Percentiles rank a stretch among this genome's conserved stretches.
Evolutionary conservation across 2,329 filamentous ascomycete genomes (phyloP).

Genomic region (Sporothrix pseudoabietina): DNA sequence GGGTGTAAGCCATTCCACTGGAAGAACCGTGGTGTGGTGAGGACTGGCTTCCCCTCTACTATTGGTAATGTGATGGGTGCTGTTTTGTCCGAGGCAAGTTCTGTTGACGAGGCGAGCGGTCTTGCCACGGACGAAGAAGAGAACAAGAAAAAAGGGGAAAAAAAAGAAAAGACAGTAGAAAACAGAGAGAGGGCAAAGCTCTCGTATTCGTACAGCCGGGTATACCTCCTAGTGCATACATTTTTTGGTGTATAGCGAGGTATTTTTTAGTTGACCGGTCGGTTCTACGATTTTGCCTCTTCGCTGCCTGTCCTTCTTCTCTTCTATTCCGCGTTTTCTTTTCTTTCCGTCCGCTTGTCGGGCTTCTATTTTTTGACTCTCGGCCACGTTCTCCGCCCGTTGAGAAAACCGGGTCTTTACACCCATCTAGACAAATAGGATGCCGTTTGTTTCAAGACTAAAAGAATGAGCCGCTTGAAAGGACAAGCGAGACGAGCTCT

Average conservation of each 20-base stretch:
- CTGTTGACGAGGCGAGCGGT: neutral
- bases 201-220: neutral
- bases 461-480: neutral
- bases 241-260: neutral
- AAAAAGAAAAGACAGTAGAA: neutral
- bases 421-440: neutral
- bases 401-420: neutral
- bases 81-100: neutral
- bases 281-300: neutral
- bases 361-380: slow-evolving; percentile 15
- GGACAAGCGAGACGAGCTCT: neutral
- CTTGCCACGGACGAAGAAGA: neutral
- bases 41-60: neutral
- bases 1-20: slow-evolving; percentile 6
- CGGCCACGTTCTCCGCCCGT: slow-evolving; percentile 9
- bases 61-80: neutral
- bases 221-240: neutral
- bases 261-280: neutral
- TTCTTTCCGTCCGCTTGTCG: neutral
- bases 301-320: neutral
- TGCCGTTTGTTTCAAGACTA: neutral
- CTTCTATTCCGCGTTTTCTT: neutral
- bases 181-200: neutral
- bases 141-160: neutral
- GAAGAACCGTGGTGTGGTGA: slow-evolving; percentile 2